phyloP scores from a whole-genome alignment of 1,139 yeast species.

The Magnusiomyces paraingens region DNA sequence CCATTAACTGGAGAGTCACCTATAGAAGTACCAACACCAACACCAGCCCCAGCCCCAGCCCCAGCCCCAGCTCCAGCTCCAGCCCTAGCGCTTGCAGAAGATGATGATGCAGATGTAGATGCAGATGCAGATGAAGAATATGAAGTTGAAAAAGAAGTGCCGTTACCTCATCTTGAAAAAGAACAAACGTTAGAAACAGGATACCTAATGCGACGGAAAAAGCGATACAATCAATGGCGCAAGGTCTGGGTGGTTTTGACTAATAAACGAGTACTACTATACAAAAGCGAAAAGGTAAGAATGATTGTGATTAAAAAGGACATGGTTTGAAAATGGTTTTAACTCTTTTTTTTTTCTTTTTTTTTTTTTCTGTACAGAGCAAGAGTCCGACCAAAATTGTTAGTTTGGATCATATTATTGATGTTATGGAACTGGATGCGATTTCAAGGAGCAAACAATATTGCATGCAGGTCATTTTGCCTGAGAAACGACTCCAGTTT shows the following conservation, averaged over 20 bases:
- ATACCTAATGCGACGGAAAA: constrained; percentile 37
- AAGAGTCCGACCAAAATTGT: constrained; percentile 33
- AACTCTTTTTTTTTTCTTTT: not conserved
- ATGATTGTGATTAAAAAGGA: constrained; percentile 9
- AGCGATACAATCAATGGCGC: constrained; percentile 46
- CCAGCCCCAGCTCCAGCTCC: too few species aligned
- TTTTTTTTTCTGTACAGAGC: not conserved
- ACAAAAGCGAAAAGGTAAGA: constrained; percentile 32
- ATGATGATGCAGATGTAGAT: too few species aligned
- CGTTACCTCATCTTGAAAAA: constrained; percentile 8
- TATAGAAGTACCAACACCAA: not conserved
- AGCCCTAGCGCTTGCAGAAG: not conserved
- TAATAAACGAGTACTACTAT: constrained; percentile 38
- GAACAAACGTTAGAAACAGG: constrained; percentile 44
- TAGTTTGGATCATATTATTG: constrained; percentile 36
- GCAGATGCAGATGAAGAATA: not conserved
- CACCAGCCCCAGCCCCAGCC: too few species aligned
- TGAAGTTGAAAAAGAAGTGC: not conserved
- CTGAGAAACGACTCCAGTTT: constrained; percentile 41
- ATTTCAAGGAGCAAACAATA: constrained; percentile 39
- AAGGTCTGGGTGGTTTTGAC: constrained; percentile 41
- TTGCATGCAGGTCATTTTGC: constrained; percentile 47
- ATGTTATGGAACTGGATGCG: constrained; percentile 50
- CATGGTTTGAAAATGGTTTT: not conserved
- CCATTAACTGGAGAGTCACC: not conserved